A percentile compares a stretch with the other conserved stretches of the same genome.
Conservation (phyloP, 345 rosid species). For the Pugionium dolabratum region DNA sequence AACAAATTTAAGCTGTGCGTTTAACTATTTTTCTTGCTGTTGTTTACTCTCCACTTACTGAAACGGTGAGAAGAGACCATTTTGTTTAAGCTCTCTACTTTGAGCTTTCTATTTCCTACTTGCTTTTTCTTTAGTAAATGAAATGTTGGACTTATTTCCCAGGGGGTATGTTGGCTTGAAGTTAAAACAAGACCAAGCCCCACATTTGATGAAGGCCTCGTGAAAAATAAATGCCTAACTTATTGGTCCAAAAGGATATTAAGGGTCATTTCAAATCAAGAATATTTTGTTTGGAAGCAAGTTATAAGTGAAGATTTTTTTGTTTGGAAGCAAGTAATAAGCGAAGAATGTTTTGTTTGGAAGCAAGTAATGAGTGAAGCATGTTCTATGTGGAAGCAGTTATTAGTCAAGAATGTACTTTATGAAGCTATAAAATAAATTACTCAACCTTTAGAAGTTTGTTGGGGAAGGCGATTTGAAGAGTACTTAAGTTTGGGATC, state of each 20-base stretch:
- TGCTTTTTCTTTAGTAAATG: slow-evolving; percentile 48
- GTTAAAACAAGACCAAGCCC: slow-evolving; percentile 94
- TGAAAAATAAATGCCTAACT: slow-evolving; percentile 60
- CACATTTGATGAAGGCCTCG: slow-evolving; percentile 76
- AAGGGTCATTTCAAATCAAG: slow-evolving; percentile 58
- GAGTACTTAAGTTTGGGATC: slow-evolving; percentile 33
- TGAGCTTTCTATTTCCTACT: slow-evolving; percentile 24
- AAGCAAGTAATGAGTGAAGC: slow-evolving; percentile 34
- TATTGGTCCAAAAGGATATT: slow-evolving; percentile 46
- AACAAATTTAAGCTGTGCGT: slow-evolving; percentile 58
- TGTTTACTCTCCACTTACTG: slow-evolving; percentile 20
- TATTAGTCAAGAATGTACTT: slow-evolving; percentile 45
- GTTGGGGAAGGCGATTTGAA: slow-evolving; percentile 57
- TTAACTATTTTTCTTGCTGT: slow-evolving; percentile 32
- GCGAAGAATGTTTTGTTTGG: slow-evolving; percentile 44
- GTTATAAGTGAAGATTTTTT: slow-evolving; percentile 46
- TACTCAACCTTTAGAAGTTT: slow-evolving; percentile 73
- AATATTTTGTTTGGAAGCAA: slow-evolving; percentile 43
- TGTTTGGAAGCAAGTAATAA: slow-evolving; percentile 31
- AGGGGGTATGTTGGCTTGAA: slow-evolving; percentile 97
- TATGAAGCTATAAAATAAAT: slow-evolving; percentile 59
- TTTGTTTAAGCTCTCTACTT: slow-evolving; percentile 11
- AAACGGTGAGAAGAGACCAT: slow-evolving; percentile 30
- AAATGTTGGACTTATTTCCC: slow-evolving; percentile 81
- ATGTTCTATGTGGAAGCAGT: slow-evolving; percentile 26